Percentiles rank a stretch among this genome's conserved stretches.
phyloP scores from a whole-genome alignment of 2,329 filamentous ascomycete species.

The Cladophialophora immunda region DNA sequence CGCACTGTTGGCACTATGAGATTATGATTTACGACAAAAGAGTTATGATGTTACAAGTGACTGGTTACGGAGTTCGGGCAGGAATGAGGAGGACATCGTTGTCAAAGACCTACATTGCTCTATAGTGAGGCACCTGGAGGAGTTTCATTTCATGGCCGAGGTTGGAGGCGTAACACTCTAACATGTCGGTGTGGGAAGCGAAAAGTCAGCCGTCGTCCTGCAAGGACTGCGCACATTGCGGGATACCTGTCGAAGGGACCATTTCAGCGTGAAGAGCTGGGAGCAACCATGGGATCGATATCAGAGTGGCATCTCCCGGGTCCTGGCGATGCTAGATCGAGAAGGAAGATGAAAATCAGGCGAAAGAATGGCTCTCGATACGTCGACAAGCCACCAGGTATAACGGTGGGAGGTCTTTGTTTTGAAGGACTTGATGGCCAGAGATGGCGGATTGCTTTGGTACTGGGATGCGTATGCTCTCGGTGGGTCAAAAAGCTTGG shows the following conservation, averaged over 20 bases:
- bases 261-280: neutral
- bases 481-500: neutral
- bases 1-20: conserved; percentile 13
- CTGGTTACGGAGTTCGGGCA: conserved; percentile 9
- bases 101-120: neutral
- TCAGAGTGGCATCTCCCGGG: neutral
- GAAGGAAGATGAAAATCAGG: neutral
- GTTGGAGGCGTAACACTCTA: neutral
- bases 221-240: neutral
- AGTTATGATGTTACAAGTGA: conserved; percentile 15
- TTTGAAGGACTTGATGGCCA: neutral
- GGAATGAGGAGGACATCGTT: neutral
- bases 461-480: neutral
- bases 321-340: neutral
- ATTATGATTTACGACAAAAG: conserved; percentile 21
- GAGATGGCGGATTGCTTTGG: neutral
- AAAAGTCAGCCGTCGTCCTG: neutral
- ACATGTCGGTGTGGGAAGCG: neutral
- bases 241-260: neutral
- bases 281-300: neutral
- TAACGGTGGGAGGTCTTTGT: neutral
- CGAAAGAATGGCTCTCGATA: neutral
- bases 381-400: neutral
- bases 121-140: neutral
- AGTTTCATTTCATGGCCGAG: neutral